These are phyloP conservation scores for Crithidia thermophila DNA, from an alignment of 208 protist species.

Conservation along the genomic window DNA sequence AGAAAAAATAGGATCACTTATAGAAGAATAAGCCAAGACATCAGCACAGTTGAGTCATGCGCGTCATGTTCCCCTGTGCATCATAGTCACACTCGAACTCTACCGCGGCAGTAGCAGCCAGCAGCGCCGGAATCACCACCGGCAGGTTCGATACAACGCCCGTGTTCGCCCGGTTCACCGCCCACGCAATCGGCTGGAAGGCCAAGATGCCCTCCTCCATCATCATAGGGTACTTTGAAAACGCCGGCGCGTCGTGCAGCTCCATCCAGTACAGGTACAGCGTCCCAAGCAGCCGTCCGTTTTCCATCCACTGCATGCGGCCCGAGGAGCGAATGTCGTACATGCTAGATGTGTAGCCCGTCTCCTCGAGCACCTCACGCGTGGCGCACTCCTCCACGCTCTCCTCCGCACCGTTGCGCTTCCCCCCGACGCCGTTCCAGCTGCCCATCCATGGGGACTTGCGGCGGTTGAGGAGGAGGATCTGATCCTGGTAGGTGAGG, in stretches of 20 bases:
- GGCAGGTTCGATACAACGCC: conserved; percentile 4
- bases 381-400: not conserved
- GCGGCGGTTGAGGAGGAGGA: conserved; percentile 9
- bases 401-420: not conserved
- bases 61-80: not conserved
- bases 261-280: conserved; percentile 2
- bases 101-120: not conserved
- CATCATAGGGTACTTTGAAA: not conserved
- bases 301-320: not conserved
- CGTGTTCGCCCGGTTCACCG: not conserved
- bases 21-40: too few species aligned
- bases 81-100: conserved; percentile 10
- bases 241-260: not conserved
- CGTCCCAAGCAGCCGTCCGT: not conserved
- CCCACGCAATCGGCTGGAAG: conserved; percentile 1
- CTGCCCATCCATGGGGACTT: conserved; percentile 7
- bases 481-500: not conserved
- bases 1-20: conserved; percentile 1
- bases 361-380: conserved; percentile 8
- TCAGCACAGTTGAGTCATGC: not conserved
- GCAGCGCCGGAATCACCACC: not conserved
- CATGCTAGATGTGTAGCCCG: not conserved
- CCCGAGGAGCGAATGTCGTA: conserved; percentile 4
- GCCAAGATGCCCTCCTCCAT: not conserved
- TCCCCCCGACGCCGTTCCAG: conserved; percentile 16